Conservation (phyloP, 169 alveolate genomes). For the Perkinsus olseni region DNA sequence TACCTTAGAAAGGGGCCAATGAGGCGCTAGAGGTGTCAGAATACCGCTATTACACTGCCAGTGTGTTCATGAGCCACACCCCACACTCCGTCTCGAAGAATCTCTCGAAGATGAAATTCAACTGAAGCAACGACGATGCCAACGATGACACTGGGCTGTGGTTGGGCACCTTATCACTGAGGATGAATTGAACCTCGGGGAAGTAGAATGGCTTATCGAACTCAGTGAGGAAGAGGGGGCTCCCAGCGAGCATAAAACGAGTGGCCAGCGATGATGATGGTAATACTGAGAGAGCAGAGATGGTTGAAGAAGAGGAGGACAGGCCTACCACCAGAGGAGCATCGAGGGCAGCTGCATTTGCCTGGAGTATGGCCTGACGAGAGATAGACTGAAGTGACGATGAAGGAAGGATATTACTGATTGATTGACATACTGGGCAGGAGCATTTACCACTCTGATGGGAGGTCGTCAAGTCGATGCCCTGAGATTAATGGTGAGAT, state of each 20-base stretch:
- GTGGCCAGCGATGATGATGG: not conserved
- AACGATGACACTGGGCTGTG: too few species aligned
- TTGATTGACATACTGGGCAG: not conserved
- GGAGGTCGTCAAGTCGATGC: not conserved
- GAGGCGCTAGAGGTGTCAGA: not conserved
- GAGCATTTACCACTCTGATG: not conserved
- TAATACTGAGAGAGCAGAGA: not conserved
- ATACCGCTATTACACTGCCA: not conserved
- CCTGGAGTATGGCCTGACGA: not conserved
- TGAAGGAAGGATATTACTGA: too few species aligned
- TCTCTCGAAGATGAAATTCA: not conserved
- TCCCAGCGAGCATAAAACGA: not conserved
- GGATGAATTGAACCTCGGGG: not conserved
- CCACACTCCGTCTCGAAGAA: constrained; percentile 4
- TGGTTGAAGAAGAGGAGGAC: too few species aligned
- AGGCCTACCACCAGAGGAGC: not conserved
- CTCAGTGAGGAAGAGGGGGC: not conserved
- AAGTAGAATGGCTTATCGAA: not conserved
- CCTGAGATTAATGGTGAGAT: too few species aligned
- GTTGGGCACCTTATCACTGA: not conserved
- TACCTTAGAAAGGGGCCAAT: not conserved
- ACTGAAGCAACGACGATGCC: not conserved
- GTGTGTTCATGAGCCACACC: not conserved
- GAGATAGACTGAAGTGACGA: not conserved
- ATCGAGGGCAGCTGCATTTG: not conserved